Conservation (phyloP, 805 yeast genomes). For the Pichia eremophila region DNA sequence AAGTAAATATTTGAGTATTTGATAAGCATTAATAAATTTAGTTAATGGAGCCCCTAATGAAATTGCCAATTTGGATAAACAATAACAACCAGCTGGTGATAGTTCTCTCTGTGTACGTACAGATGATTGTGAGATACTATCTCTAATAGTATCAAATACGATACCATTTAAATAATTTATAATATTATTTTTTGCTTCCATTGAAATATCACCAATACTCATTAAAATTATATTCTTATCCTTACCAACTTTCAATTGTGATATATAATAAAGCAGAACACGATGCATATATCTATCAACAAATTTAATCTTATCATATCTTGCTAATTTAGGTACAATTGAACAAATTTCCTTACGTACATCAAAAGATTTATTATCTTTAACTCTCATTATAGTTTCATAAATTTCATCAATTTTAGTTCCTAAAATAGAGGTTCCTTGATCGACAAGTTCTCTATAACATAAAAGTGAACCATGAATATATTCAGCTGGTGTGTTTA, state of each 20-base stretch:
- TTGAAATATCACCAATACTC: conserved; percentile 78
- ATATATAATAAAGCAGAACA: conserved; percentile 65
- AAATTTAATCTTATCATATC: conserved; percentile 65
- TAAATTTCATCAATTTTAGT: conserved; percentile 69
- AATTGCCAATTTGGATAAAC: conserved; percentile 74
- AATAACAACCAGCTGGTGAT: conserved; percentile 80
- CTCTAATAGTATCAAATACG: conserved; percentile 73
- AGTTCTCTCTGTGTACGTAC: conserved; percentile 58
- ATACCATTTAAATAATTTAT: conserved; percentile 85
- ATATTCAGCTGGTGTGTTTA: conserved; percentile 41
- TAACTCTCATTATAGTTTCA: conserved; percentile 61
- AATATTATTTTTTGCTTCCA: conserved; percentile 72
- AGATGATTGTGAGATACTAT: conserved; percentile 58
- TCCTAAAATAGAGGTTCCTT: conserved; percentile 64
- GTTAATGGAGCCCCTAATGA: conserved; percentile 93
- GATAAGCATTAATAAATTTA: conserved; percentile 73
- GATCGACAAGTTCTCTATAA: conserved; percentile 64
- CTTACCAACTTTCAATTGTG: conserved; percentile 60
- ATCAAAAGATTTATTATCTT: conserved; percentile 65
- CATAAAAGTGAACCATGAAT: conserved; percentile 85
- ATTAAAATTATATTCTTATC: conserved; percentile 71
- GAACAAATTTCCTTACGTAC: conserved; percentile 80
- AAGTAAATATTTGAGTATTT: conserved; percentile 64
- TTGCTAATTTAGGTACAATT: conserved; percentile 75
- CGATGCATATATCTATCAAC: conserved; percentile 74